Evolutionary conservation across 148 eudicot species (phyloP), one percentile per base, ranked within the genome.

Genomic region (Euryodendron excelsum): DNA sequence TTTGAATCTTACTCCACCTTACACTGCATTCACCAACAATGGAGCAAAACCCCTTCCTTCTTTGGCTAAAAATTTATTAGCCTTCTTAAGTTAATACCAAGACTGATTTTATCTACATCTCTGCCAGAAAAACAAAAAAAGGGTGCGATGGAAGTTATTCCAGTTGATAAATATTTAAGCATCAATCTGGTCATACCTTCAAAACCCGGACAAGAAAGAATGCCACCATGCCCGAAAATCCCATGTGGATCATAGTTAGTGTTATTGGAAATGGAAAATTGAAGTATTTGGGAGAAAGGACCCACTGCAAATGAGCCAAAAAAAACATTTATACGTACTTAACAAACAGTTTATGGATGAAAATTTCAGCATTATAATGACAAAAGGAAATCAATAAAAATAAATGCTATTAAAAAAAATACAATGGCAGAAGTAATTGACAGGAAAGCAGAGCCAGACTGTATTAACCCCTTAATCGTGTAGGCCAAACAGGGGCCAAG

Each of bases 221-320:
- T 8, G 98, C 93, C 70, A 94, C 94, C 44, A 88, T 21, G 76
- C 96, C 97, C 44, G 98, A 94, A 78, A 94, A 92, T 45, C 98
- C 98, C 98, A 94, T 94, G 80, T 94, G 98, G 77, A 94, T 90
- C 98, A 94, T 94, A 21, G 98, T 94, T 28, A 94, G 93, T 68
- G 98, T 94, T 80, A 94, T 92, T 59, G 98, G 98, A 18, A 94
- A 86, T 23, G 98, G 94, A 76, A 94, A 94, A 77, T 92, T 94
- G 92, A 94, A 94, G 82, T 94, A 94, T 78, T 92, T 94, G 64
- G 94, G 96, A 72, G 98, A 94, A 76, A 94, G 98, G 84, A 94
- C 96, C 98, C 98, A 94, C 98, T 94, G 97, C 88, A 84, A 75
- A 77, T 11, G 65, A 64, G 41, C 33, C 65, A 67, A 80, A 21